Evolutionary conservation across 2,329 filamentous ascomycete species (phyloP), one percentile per base, ranked within the genome.

Genomic region (Ophioceras dolichostomum): DNA sequence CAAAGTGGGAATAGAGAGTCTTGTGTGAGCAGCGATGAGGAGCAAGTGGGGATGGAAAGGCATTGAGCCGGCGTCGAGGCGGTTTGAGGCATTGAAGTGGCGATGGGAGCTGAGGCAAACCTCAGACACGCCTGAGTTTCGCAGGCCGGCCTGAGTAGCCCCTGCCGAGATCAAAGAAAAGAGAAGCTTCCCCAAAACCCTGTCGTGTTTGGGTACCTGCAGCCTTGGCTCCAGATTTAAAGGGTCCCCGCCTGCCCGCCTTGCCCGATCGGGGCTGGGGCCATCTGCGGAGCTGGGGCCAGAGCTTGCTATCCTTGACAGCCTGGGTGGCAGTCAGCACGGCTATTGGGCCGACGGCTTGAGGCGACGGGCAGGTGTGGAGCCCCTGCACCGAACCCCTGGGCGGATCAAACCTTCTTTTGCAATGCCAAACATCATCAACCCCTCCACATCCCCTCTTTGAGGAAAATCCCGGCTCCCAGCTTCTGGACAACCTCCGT

Each of bases 101-200:
- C 45, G 46, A 38, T 49, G 51, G 44, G 46, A 46, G 10, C 47
- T 58, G 55, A 58, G 47, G 55, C 56, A 57, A 34, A 45, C 41
- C 43, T 57, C 53, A 46, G 47, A 59, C 56, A 50, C 36, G 39
- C 47, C 45, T 41, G 38, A 37, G 55, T 57, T 58, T 57, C 54
- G 53, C 38, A 39, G 30, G 24, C 37, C 21, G 24, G 37, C 32
- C 19, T 16, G 7, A n/a, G n/a, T n/a, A 28, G 17, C 38, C 41
- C 41, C 40, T 37, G 36, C 21, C 10, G 32, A 34, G 36, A 30
- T 32, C 21, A 37, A 31, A 14, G 39, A 40, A n/a, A n/a, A n/a
- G n/a, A n/a, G n/a, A n/a, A n/a, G n/a, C n/a, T n/a, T n/a, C n/a
- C n/a, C n/a, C n/a, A n/a, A n/a, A n/a, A n/a, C n/a, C n/a, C n/a